These are phyloP conservation scores for Hyparrhenia diplandra DNA, from an alignment of 176 grass and related monocot genomes.

Conservation along the genomic window DNA sequence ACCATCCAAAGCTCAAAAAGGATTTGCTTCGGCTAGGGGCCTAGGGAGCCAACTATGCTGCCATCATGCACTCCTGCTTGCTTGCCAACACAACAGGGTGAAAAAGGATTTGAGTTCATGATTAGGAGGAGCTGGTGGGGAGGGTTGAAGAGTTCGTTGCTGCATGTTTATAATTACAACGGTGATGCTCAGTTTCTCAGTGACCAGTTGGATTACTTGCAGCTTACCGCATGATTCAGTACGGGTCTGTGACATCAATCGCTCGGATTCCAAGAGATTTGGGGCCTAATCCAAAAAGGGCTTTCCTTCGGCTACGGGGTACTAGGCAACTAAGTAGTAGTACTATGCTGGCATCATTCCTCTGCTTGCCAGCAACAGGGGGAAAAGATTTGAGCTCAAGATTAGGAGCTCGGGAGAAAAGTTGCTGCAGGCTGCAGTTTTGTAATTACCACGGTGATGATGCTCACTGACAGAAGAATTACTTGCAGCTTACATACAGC, in stretches of 20 bases:
- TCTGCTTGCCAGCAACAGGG: no score
- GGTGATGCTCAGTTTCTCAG: neutral
- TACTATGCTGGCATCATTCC: neutral
- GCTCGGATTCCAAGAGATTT: conserved; percentile 35
- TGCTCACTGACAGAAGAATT: neutral
- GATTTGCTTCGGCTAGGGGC: neutral
- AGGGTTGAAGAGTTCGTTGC: neutral
- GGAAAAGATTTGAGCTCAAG: no score
- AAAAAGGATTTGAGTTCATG: no score
- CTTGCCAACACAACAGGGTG: no score
- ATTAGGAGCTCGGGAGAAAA: neutral
- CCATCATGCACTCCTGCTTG: no score
- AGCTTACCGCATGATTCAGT: neutral
- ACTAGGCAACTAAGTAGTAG: no score
- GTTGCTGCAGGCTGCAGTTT: neutral
- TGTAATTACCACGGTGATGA: neutral
- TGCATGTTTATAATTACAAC: no score
- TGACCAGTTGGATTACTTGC: conserved; percentile 12
- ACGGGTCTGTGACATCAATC: neutral
- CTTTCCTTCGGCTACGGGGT: no score
- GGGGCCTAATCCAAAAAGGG: neutral
- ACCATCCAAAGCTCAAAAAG: neutral
- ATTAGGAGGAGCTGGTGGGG: neutral
- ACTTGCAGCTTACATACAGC: conserved; percentile 3
- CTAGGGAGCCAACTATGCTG: neutral